phyloP scores from a whole-genome alignment of 768 basidiomycete species.

The Piloderma croceum region DNA sequence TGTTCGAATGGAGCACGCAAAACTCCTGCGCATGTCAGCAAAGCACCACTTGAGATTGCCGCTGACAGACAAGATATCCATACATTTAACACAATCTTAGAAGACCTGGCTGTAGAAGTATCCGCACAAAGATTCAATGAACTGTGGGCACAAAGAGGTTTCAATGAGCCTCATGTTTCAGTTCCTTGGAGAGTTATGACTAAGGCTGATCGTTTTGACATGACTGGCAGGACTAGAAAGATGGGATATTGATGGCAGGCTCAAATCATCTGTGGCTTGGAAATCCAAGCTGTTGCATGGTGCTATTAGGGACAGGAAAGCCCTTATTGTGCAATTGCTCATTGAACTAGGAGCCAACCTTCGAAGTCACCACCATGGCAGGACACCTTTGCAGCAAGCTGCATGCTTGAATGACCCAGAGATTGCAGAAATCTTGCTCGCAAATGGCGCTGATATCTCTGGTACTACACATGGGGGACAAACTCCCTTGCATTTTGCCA shows the following conservation, averaged over 20 bases:
- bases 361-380: constrained; percentile 2
- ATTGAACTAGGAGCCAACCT: constrained; percentile 10
- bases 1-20: no score
- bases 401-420: constrained; percentile 2
- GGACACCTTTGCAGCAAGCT: constrained; percentile 8
- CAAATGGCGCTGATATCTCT: no score
- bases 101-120: no score
- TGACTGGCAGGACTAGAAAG: not conserved
- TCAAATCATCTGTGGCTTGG: constrained; percentile 5
- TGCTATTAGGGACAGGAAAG: constrained; percentile 10
- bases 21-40: no score
- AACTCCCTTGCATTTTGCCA: no score
- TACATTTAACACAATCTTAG: no score
- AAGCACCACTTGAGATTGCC: no score
- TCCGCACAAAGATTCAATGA: no score
- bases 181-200: constrained; percentile 1
- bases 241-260: not conserved
- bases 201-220: constrained; percentile 2
- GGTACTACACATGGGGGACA: no score
- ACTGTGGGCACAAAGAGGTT: no score
- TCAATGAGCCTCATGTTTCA: not conserved
- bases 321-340: constrained; percentile 7
- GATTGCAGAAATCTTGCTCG: constrained; percentile 5
- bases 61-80: no score
- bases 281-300: constrained; percentile 8